A percentile compares a stretch with the other conserved stretches of the same genome.
These are phyloP conservation scores for Solanum lycopersicoides DNA, from an alignment of 257 asterid genomes.

Conservation along the genomic window DNA sequence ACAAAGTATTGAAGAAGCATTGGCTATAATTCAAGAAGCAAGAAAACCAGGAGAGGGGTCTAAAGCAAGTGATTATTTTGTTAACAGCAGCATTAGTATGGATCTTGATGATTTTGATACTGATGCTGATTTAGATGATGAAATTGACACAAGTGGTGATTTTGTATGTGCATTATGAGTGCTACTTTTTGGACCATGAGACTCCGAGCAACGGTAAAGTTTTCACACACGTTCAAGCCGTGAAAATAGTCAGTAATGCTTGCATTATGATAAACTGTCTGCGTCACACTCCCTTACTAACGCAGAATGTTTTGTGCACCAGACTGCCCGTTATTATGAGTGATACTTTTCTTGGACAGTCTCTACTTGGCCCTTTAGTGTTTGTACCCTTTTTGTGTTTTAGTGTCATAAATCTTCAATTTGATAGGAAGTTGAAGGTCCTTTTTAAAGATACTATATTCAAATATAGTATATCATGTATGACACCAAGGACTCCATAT, in stretches of 20 bases:
- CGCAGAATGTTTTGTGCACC: neutral
- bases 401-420: neutral
- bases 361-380: neutral
- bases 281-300: neutral
- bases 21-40: conserved; percentile 3
- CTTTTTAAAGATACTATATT: neutral
- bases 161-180: neutral
- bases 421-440: neutral
- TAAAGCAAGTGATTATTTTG: neutral
- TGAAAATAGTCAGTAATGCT: neutral
- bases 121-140: conserved; percentile 4
- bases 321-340: neutral
- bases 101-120: neutral
- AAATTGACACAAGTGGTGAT: neutral
- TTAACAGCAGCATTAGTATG: neutral
- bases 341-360: neutral
- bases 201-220: neutral
- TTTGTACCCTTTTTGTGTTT: neutral
- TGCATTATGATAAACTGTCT: neutral
- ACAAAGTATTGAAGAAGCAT: neutral
- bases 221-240: neutral
- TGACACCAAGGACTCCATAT: neutral
- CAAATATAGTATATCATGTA: neutral
- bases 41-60: neutral
- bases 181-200: neutral